Conservation (phyloP, 1,284 basidiomycete genomes). For the Irpex sp. region DNA sequence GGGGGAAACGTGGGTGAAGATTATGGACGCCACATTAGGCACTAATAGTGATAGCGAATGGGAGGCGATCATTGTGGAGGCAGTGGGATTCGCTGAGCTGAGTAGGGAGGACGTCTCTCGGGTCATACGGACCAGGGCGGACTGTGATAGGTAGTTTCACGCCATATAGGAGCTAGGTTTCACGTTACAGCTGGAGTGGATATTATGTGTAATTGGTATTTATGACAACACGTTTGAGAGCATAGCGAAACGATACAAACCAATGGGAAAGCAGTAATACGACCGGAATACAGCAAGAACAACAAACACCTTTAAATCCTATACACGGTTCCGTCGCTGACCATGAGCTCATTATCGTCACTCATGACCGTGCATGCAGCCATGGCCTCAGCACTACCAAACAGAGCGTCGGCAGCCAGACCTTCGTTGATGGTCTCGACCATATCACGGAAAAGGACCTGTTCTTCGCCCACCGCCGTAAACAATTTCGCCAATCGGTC, state of each 20-base stretch:
- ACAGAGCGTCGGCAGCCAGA: slow-evolving; percentile 61
- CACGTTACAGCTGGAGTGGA: neutral
- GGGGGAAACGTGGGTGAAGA: slow-evolving; percentile 39
- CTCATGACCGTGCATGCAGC: slow-evolving; percentile 76
- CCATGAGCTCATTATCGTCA: slow-evolving; percentile 83
- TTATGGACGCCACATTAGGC: slow-evolving; percentile 43
- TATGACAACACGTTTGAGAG: slow-evolving; percentile 1
- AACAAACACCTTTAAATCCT: slow-evolving; percentile 42
- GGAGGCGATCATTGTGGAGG: slow-evolving; percentile 35
- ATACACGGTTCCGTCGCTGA: slow-evolving; percentile 76
- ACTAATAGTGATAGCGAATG: slow-evolving; percentile 31
- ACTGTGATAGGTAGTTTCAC: slow-evolving; percentile 23
- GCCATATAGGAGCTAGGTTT: neutral
- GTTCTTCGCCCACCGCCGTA: slow-evolving; percentile 70
- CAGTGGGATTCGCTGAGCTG: slow-evolving; percentile 45
- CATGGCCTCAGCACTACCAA: slow-evolving; percentile 77
- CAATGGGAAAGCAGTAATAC: slow-evolving; percentile 1
- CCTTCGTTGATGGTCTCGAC: slow-evolving; percentile 79
- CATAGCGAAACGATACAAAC: neutral
- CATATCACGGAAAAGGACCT: slow-evolving; percentile 65
- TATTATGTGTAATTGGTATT: slow-evolving; percentile 2
- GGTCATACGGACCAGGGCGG: slow-evolving; percentile 42
- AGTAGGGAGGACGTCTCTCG: slow-evolving; percentile 47
- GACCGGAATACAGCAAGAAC: slow-evolving; percentile 1
- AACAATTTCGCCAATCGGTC: slow-evolving; percentile 68